A percentile compares a stretch with the other conserved stretches of the same genome.
phyloP scores from a whole-genome alignment of 495 filamentous ascomycete species.

The Trichoderma orchidacearum region DNA sequence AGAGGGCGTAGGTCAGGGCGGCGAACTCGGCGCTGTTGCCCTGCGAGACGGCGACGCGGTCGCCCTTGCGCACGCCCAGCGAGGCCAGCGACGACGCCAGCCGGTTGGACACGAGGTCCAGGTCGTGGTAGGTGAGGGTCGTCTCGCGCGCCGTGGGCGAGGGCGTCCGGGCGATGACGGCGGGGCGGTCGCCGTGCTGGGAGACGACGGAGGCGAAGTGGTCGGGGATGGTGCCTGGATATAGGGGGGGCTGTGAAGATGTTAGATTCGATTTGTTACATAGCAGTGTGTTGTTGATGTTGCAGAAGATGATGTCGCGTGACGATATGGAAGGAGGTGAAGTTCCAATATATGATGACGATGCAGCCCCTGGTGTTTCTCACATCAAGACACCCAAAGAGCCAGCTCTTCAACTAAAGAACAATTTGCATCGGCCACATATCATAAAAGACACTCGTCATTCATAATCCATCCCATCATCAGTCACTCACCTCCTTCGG shows the following conservation, averaged over 20 bases:
- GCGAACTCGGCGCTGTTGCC: slow-evolving; percentile 80
- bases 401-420: too few species aligned
- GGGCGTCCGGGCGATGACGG: slow-evolving; percentile 32
- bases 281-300: background rate
- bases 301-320: background rate
- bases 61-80: slow-evolving; percentile 68
- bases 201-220: slow-evolving; percentile 65
- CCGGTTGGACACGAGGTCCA: slow-evolving; percentile 64
- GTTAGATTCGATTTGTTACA: background rate
- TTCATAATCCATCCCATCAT: too few species aligned
- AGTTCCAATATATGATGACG: too few species aligned
- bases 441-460: too few species aligned
- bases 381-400: too few species aligned
- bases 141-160: slow-evolving; percentile 20
- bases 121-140: slow-evolving; percentile 52
- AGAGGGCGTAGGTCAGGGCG: slow-evolving; percentile 71
- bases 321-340: too few species aligned
- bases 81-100: slow-evolving; percentile 61
- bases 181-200: slow-evolving; percentile 58
- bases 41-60: slow-evolving; percentile 72
- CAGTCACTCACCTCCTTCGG: slow-evolving; percentile 18
- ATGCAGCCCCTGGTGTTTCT: too few species aligned
- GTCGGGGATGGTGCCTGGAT: slow-evolving; percentile 64
- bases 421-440: too few species aligned
- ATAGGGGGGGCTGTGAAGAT: slow-evolving; percentile 49